phyloP scores from a whole-genome alignment of 805 yeast genomes.

The Wickerhamiella galacta region DNA sequence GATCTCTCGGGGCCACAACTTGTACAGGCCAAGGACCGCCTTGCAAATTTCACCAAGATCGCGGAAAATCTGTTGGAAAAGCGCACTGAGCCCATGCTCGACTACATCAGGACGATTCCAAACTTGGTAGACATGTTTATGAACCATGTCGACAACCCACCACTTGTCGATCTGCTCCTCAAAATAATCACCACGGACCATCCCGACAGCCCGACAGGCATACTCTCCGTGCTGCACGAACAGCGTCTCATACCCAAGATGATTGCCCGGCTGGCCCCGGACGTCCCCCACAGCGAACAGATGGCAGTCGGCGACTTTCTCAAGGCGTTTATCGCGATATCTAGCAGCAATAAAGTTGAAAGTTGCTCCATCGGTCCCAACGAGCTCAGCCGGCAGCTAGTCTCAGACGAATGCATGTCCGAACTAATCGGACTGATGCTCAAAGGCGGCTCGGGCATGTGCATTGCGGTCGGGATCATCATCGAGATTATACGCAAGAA shows the following conservation, averaged over 20 bases:
- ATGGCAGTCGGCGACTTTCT: slow-evolving; percentile 91
- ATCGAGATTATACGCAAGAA: slow-evolving; percentile 90
- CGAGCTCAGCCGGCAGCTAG: slow-evolving; percentile 79
- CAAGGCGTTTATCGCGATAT: slow-evolving; percentile 83
- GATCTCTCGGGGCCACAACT: background rate
- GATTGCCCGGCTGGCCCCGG: slow-evolving; percentile 53
- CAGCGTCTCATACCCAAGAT: slow-evolving; percentile 62
- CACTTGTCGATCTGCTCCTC: slow-evolving; percentile 80
- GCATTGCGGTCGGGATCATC: slow-evolving; percentile 87
- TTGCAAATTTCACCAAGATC: slow-evolving; percentile 81
- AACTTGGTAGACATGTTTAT: slow-evolving; percentile 65
- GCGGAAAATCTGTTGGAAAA: slow-evolving; percentile 80
- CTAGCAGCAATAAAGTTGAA: slow-evolving; percentile 81
- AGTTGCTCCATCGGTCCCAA: slow-evolving; percentile 93
- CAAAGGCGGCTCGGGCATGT: slow-evolving; percentile 60
- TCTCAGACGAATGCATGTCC: slow-evolving; percentile 51
- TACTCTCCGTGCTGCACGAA: slow-evolving; percentile 54
- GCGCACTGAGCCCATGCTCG: slow-evolving; percentile 63
- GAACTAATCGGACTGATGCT: slow-evolving; percentile 64
- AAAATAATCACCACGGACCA: slow-evolving; percentile 87
- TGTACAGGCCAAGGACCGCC: slow-evolving; percentile 24
- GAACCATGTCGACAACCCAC: slow-evolving; percentile 80
- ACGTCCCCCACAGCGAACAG: slow-evolving; percentile 53
- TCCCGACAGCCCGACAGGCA: slow-evolving; percentile 75
- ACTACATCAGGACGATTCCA: slow-evolving; percentile 50